Percentiles rank a stretch among this genome's conserved stretches.
These are phyloP conservation scores for Fusarium buxicola DNA, from an alignment of 2,329 filamentous ascomycete genomes.

Conservation along the genomic window DNA sequence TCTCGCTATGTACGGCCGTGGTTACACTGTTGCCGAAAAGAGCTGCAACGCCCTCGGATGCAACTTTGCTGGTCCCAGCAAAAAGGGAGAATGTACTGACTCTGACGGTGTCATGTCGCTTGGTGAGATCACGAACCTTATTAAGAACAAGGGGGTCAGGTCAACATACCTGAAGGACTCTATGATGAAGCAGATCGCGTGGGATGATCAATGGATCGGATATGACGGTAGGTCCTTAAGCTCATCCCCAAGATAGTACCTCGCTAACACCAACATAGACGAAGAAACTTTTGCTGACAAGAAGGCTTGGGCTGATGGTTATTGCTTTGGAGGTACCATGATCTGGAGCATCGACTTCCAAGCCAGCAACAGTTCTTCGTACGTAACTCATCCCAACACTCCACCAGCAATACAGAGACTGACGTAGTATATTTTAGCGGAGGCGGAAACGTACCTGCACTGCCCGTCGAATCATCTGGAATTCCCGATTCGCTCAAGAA, in stretches of 20 bases:
- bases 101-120: conserved; percentile 47
- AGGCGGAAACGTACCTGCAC: background rate
- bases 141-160: conserved; percentile 36
- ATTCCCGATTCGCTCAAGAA: background rate
- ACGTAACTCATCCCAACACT: too few species aligned
- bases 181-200: conserved; percentile 34
- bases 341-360: conserved; percentile 35
- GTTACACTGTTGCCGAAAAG: conserved; percentile 52
- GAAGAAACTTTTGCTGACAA: conserved; percentile 40
- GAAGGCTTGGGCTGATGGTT: conserved; percentile 19
- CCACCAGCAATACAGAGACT: too few species aligned
- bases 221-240: conserved; percentile 28
- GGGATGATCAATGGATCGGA: conserved; percentile 42
- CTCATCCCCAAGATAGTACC: rapidly evolving
- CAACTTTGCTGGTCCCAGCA: conserved; percentile 39
- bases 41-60: conserved; percentile 45
- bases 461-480: background rate
- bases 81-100: conserved; percentile 47
- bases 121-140: conserved; percentile 47
- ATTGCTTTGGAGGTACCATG: conserved; percentile 36
- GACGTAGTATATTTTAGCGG: too few species aligned
- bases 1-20: conserved; percentile 60
- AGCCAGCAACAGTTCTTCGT: background rate
- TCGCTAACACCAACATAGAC: conserved; percentile 1
- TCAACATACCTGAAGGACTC: conserved; percentile 26